Base-by-base conservation (phyloP, 495 filamentous ascomycete genomes). In the Staphylotrichum longicolle region DNA sequence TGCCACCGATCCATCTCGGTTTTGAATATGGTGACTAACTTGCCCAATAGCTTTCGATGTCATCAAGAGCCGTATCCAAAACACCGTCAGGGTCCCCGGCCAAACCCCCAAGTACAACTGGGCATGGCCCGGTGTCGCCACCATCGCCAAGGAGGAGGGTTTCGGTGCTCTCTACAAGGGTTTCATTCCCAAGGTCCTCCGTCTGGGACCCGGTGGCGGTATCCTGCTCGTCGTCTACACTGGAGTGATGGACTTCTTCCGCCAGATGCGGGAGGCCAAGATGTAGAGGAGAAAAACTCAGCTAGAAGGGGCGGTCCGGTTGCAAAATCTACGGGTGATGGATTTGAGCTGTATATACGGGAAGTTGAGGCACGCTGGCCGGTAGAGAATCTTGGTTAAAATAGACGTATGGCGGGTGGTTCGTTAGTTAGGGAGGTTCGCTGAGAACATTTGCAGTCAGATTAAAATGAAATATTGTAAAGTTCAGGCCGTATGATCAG, bases 1-100 rank as follows among this genome's bases (percentile, higher is more conserved):
- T n/a, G 47, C 11, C 47, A 49, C 3, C 8, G 47, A 11, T 27
- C 20, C 20, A 27, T 27, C 20, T 27, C 20, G 20, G 20, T 27
- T 27, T 27, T 5, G 2, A 11, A 45, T 5, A 11, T 11, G 9
- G 4, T 9, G 14, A 14, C 10, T 11, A n/a, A n/a, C 42, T 5
- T 5, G 11, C 93, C 10, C 7, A 9, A 39, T 39, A 39, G 9
- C 94, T 6, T 87, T 96, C 85, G 94, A 98, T 70, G 94, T 98
- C 14, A 92, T 98, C 74, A 98, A 98, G 83, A 92, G 88, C 35
- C 87, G 94, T 34, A 98, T 98, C 69, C 94, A 98, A 75, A 98
- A 98, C 78, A 89, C 82, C 55, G 79, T 88, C 66, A 92, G 88
- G 76, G 78, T 96, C 27, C 72, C 89, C 48, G 95, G 94, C 15